Evolutionary conservation across 2,329 filamentous ascomycete genomes (phyloP).

Genomic region (Alternaria sp.): DNA sequence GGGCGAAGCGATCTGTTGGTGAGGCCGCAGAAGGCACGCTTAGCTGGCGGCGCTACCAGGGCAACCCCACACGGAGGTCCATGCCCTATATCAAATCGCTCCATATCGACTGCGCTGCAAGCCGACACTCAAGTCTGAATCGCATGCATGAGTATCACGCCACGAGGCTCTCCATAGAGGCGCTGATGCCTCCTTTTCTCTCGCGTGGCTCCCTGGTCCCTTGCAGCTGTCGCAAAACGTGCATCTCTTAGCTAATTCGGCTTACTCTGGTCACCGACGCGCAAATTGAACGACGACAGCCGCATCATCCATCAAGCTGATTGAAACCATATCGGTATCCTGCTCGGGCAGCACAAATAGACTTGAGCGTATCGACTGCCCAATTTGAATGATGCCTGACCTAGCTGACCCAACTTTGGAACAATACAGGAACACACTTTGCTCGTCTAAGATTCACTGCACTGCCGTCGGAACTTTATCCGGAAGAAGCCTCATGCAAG

Average conservation of each 20-base stretch:
- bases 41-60: neutral
- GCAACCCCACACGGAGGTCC: neutral
- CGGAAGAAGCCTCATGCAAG: no score
- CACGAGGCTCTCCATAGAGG: neutral
- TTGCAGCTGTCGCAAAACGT: neutral
- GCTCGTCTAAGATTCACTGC: accelerated
- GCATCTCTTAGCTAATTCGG: no score
- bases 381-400: neutral
- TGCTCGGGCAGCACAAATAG: neutral
- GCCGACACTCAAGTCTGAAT: neutral
- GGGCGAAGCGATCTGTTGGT: neutral
- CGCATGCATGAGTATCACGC: neutral
- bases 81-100: neutral
- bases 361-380: neutral
- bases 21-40: neutral
- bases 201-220: neutral
- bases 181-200: no score
- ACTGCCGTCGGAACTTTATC: neutral
- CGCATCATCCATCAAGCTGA: neutral
- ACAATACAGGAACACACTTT: accelerated
- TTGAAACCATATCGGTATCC: neutral
- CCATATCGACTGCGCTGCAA: neutral
- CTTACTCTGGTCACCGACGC: neutral
- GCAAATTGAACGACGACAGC: neutral
- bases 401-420: neutral